Conservation (phyloP, 495 filamentous ascomycete genomes). For the Annulohypoxylon stygium region DNA sequence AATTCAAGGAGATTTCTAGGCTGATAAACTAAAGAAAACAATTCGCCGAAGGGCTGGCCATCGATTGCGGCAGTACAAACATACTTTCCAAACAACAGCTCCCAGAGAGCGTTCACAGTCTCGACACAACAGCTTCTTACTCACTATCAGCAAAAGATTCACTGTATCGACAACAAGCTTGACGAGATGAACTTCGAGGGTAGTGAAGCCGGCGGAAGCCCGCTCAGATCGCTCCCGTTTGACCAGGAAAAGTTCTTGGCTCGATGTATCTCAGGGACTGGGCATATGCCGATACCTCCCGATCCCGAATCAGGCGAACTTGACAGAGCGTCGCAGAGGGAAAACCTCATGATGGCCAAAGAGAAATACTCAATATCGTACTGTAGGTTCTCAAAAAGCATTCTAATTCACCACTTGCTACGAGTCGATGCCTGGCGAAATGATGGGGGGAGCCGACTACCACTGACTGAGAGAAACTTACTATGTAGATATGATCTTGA, state of each 20-base stretch:
- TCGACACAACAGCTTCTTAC: slow-evolving; percentile 18
- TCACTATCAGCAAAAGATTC: slow-evolving; percentile 28
- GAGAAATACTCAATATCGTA: slow-evolving; percentile 12
- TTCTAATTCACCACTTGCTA: background rate
- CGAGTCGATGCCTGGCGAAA: background rate
- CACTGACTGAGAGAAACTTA: background rate
- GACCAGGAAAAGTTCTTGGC: slow-evolving; percentile 24
- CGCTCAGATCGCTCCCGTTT: slow-evolving; percentile 24
- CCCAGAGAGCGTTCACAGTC: slow-evolving; percentile 9
- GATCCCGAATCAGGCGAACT: background rate
- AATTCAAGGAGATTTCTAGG: background rate
- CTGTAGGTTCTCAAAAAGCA: slow-evolving; percentile 3
- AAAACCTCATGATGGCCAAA: slow-evolving; percentile 9
- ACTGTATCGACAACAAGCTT: slow-evolving; percentile 23
- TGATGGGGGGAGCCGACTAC: background rate
- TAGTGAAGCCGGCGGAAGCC: background rate
- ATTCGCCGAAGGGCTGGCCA: slow-evolving; percentile 30
- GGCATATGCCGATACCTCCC: slow-evolving; percentile 12
- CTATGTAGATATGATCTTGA: slow-evolving; percentile 9
- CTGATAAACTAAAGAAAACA: slow-evolving; percentile 16
- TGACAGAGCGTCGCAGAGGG: slow-evolving; percentile 18
- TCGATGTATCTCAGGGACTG: slow-evolving; percentile 19
- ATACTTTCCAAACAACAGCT: slow-evolving; percentile 21
- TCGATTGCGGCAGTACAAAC: slow-evolving; percentile 17
- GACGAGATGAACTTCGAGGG: slow-evolving; percentile 36